A percentile compares a stretch with the other conserved stretches of the same genome.
Conservation (phyloP, 176 grass and related monocot species). For the Triticum dicoccoides region DNA sequence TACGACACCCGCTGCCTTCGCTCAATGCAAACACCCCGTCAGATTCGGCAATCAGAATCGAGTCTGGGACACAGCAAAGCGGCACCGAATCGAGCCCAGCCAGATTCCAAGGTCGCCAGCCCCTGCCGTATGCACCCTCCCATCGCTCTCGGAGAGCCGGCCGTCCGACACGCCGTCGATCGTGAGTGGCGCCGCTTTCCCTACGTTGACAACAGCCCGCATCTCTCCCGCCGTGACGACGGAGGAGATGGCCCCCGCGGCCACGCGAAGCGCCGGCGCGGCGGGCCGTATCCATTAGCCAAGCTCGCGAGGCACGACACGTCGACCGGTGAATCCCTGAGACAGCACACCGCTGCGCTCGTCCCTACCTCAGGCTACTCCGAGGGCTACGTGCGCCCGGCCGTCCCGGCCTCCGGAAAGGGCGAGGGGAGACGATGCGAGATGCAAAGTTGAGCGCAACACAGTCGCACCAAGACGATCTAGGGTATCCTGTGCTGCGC, state of each 20-base stretch:
- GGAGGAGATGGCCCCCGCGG: background rate
- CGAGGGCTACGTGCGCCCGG: no score
- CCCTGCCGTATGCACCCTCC: background rate
- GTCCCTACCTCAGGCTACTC: background rate
- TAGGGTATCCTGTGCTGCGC: background rate
- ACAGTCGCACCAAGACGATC: background rate
- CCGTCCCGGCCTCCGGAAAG: background rate
- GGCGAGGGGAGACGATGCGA: background rate
- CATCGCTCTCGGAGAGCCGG: background rate
- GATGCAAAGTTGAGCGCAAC: background rate
- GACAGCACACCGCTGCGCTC: background rate
- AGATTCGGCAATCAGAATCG: no score
- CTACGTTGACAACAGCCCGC: background rate
- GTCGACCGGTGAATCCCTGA: background rate
- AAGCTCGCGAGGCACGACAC: background rate
- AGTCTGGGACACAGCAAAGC: no score
- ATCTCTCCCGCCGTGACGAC: background rate
- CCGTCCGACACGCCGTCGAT: background rate
- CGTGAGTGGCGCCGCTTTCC: background rate
- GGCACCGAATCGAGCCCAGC: background rate
- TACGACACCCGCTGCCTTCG: no score
- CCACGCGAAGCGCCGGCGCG: slow-evolving; percentile 33
- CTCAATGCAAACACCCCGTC: no score
- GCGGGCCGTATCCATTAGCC: background rate
- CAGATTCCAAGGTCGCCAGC: background rate